phyloP scores from a whole-genome alignment of 129 eudicot species.

The Daucus carota region DH1_v3.0 NC_030383.2:56347001-56347500 shows the following conservation, averaged over 20 bases:
- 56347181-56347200: slow-evolving; percentile 67
- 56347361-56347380: background rate
- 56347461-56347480: slow-evolving; percentile 89
- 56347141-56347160: slow-evolving; percentile 13
- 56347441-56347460: slow-evolving; percentile 84
- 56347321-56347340: slow-evolving; percentile 69
- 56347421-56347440: slow-evolving; percentile 94
- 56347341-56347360: background rate
- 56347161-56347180: slow-evolving; percentile 89
- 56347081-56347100: slow-evolving; percentile 46
- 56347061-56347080: slow-evolving; percentile 83
- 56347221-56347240: slow-evolving; percentile 92
- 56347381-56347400: background rate
- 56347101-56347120: background rate
- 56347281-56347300: slow-evolving; percentile 97
- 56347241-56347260: slow-evolving; percentile 97
- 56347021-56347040: slow-evolving; percentile 97
- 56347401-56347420: slow-evolving; percentile 22
- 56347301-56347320: slow-evolving; percentile 91
- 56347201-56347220: slow-evolving; percentile 86
- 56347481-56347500: slow-evolving; percentile 84
- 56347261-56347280: slow-evolving; percentile 95
- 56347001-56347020: slow-evolving; percentile 85
- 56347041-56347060: slow-evolving; percentile 77
- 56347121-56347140: slow-evolving; percentile 5